phyloP scores from a whole-genome alignment of 192 early-diverging fungal species.

The Entomortierella beljakovae region DNA sequence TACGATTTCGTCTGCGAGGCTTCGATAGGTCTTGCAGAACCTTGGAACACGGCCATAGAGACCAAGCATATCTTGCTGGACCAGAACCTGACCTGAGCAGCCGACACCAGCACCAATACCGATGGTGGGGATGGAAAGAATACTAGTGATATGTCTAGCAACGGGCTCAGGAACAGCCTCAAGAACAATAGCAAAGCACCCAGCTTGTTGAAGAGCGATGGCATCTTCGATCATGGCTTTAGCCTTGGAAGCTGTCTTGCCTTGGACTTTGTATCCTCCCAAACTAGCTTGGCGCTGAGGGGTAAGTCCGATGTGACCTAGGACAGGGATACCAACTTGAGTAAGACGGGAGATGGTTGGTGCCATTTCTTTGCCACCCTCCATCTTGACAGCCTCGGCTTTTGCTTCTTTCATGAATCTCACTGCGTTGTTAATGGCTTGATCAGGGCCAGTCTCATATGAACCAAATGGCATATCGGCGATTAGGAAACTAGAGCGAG shows the following conservation, averaged over 20 bases:
- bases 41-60: constrained; percentile 91
- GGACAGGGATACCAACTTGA: constrained; percentile 90
- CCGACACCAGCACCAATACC: constrained; percentile 95
- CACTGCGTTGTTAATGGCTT: constrained; percentile 83
- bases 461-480: constrained; percentile 94
- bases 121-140: constrained; percentile 90
- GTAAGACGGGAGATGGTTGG: constrained; percentile 83
- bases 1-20: constrained; percentile 79
- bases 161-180: constrained; percentile 95
- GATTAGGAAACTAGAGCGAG: constrained; percentile 81
- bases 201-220: constrained; percentile 88
- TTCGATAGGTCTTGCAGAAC: constrained; percentile 91
- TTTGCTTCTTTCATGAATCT: constrained; percentile 91
- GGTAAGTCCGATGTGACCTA: constrained; percentile 96
- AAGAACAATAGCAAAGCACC: constrained; percentile 90
- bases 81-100: constrained; percentile 95
- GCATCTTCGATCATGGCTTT: constrained; percentile 86
- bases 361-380: constrained; percentile 91
- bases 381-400: constrained; percentile 96
- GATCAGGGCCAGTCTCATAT: constrained; percentile 82
- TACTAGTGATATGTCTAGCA: constrained; percentile 84
- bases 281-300: constrained; percentile 90
- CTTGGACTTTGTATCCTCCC: constrained; percentile 94
- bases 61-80: constrained; percentile 91
- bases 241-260: constrained; percentile 84